phyloP scores from a whole-genome alignment of 2,329 filamentous ascomycete species.

The Leptoxyphium fumago region DNA sequence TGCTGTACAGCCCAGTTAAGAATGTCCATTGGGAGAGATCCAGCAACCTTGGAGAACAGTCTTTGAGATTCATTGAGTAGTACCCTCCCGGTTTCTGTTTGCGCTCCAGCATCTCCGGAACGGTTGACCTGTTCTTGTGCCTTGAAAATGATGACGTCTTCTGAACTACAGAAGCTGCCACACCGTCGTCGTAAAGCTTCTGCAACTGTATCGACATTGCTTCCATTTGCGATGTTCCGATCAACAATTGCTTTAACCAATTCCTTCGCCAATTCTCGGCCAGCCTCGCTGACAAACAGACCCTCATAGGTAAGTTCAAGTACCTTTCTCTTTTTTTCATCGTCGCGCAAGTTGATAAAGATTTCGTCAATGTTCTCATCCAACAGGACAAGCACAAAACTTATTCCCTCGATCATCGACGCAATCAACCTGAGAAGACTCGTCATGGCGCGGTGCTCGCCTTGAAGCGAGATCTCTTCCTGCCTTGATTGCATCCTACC shows the following conservation, averaged over 20 bases:
- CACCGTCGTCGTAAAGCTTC: slow-evolving; percentile 85
- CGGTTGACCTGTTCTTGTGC: slow-evolving; percentile 89
- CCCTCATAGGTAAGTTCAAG: slow-evolving; percentile 71
- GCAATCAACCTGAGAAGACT: slow-evolving; percentile 73
- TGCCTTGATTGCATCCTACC: slow-evolving; percentile 64
- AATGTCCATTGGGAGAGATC: slow-evolving; percentile 66
- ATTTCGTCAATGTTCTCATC: slow-evolving; percentile 89
- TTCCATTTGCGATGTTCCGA: slow-evolving; percentile 89
- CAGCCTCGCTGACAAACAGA: slow-evolving; percentile 64
- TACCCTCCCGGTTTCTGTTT: slow-evolving; percentile 61
- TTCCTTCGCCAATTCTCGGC: slow-evolving; percentile 81
- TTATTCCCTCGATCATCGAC: slow-evolving; percentile 90
- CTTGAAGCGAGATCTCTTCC: slow-evolving; percentile 82
- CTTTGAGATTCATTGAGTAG: slow-evolving; percentile 78
- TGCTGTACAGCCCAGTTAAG: slow-evolving; percentile 63
- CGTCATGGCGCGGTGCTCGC: slow-evolving; percentile 83
- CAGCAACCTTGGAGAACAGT: slow-evolving; percentile 78
- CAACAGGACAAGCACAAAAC: slow-evolving; percentile 87
- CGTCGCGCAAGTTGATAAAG: slow-evolving; percentile 56
- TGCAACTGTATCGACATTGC: slow-evolving; percentile 92
- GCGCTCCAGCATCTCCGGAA: slow-evolving; percentile 62
- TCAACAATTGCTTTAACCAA: slow-evolving; percentile 97
- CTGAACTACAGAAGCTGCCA: slow-evolving; percentile 92
- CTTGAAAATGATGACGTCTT: slow-evolving; percentile 97
- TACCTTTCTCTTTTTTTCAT: slow-evolving; percentile 49